Percentiles rank a stretch among this genome's conserved stretches.
phyloP scores from a whole-genome alignment of 257 asterid genomes.

The Solanum sparsipilum region DNA sequence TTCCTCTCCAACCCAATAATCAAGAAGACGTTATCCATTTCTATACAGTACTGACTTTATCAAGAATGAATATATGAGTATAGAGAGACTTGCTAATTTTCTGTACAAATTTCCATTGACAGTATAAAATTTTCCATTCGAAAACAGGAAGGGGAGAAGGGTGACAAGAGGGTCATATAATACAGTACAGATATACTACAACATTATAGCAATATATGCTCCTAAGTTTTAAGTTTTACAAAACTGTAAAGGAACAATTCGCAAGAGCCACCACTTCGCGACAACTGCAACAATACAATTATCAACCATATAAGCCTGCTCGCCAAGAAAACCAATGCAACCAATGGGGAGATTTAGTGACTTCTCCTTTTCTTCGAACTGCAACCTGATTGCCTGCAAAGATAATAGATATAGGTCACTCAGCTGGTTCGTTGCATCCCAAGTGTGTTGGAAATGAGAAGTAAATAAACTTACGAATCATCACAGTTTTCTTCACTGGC shows the following conservation, averaged over 20 bases:
- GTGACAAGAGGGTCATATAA: neutral
- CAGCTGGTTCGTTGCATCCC: neutral
- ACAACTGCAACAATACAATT: neutral
- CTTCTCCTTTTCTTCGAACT: conserved; percentile 61
- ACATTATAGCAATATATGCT: conserved; percentile 17
- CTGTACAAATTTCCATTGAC: conserved; percentile 22
- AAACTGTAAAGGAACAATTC: conserved; percentile 2
- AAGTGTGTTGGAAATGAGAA: neutral
- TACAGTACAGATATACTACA: conserved; percentile 14
- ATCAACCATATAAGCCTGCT: neutral
- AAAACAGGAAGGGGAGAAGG: neutral
- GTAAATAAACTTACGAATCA: conserved; percentile 43
- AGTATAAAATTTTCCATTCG: neutral
- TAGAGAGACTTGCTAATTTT: conserved; percentile 1
- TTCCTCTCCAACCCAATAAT: neutral
- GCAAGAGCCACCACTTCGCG: conserved; percentile 18
- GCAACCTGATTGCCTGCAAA: conserved; percentile 51
- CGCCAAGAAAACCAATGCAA: neutral
- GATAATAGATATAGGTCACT: neutral
- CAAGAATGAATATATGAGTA: neutral
- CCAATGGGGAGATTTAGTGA: conserved; percentile 22
- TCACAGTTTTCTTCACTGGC: conserved; percentile 54
- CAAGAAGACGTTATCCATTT: neutral
- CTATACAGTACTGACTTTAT: neutral
- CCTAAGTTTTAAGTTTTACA: conserved; percentile 15